Percentiles rank a stretch among this genome's conserved stretches.
Evolutionary conservation across 2,329 filamentous ascomycete genomes (phyloP).

Genomic region (Phoma herbarum): DNA sequence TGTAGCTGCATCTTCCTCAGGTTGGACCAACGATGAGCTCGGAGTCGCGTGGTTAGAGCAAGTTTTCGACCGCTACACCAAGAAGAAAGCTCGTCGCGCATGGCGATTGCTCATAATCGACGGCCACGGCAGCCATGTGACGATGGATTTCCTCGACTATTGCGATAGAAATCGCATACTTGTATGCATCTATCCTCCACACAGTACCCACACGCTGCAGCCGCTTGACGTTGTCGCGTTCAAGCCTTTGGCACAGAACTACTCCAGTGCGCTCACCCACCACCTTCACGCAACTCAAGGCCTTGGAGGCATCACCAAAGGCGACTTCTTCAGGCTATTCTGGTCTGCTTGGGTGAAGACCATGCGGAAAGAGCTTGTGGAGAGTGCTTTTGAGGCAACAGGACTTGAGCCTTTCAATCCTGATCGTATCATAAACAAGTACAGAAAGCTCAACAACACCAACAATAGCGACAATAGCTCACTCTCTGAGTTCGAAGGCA

Average conservation of each 20-base stretch:
- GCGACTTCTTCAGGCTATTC: background rate
- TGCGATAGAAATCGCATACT: background rate
- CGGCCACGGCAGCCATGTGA: constrained; percentile 46
- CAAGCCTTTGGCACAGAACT: background rate
- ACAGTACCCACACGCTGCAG: constrained; percentile 6
- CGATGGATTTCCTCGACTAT: constrained; percentile 45
- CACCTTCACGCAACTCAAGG: background rate
- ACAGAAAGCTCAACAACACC: too few species aligned
- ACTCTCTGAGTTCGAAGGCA: too few species aligned
- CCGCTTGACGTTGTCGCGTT: constrained; percentile 8
- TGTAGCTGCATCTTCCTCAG: too few species aligned
- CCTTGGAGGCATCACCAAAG: background rate
- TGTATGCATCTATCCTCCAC: background rate
- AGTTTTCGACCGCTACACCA: too few species aligned
- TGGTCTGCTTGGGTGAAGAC: background rate
- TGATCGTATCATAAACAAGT: too few species aligned
- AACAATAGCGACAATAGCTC: too few species aligned
- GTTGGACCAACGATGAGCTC: too few species aligned
- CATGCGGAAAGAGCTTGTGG: too few species aligned
- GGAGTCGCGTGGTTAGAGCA: too few species aligned
- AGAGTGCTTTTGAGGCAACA: too few species aligned
- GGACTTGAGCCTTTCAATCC: too few species aligned
- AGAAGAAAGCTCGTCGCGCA: constrained; percentile 30
- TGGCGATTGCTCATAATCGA: constrained; percentile 51
- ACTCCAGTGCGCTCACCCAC: background rate